phyloP scores from a whole-genome alignment of 2,329 filamentous ascomycete genomes.

The Mariannaea elegans region DNA sequence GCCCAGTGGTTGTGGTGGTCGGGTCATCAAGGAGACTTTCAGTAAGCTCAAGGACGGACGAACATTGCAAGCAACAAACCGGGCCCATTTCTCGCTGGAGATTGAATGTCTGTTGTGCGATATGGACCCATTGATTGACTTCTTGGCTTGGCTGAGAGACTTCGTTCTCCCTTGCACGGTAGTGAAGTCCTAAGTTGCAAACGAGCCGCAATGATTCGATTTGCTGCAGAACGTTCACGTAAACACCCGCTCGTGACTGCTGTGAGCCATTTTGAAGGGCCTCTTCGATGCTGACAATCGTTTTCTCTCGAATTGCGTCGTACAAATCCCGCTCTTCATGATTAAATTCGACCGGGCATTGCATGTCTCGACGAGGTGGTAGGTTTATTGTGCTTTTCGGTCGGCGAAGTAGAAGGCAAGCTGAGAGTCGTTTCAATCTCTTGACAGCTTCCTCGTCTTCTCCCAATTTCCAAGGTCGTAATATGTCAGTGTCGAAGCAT shows the following conservation, averaged over 20 bases:
- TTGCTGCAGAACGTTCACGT: conserved; percentile 53
- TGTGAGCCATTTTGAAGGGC: conserved; percentile 37
- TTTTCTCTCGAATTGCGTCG: conserved; percentile 37
- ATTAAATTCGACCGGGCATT: conserved; percentile 48
- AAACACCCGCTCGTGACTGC: conserved; percentile 28
- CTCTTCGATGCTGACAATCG: conserved; percentile 46
- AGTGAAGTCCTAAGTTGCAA: conserved; percentile 56
- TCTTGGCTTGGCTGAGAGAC: neutral
- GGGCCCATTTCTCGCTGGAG: conserved; percentile 40
- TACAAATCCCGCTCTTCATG: conserved; percentile 48
- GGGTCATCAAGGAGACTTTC: conserved; percentile 37
- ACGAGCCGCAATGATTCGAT: conserved; percentile 56
- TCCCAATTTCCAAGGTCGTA: conserved; percentile 49
- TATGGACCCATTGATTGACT: conserved; percentile 20
- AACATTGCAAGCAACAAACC: conserved; percentile 42
- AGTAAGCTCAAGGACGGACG: conserved; percentile 30
- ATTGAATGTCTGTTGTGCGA: conserved; percentile 48
- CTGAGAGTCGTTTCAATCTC: conserved; percentile 50
- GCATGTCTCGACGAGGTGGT: conserved; percentile 46
- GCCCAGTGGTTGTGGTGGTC: rapidly evolving
- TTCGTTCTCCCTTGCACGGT: conserved; percentile 43
- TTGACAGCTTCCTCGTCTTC: conserved; percentile 48
- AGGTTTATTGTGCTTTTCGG: conserved; percentile 50
- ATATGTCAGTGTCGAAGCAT: conserved; percentile 22
- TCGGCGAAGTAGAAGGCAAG: conserved; percentile 51